Base-by-base conservation (phyloP, 208 protist species). In the Crithidia sp. region DNA sequence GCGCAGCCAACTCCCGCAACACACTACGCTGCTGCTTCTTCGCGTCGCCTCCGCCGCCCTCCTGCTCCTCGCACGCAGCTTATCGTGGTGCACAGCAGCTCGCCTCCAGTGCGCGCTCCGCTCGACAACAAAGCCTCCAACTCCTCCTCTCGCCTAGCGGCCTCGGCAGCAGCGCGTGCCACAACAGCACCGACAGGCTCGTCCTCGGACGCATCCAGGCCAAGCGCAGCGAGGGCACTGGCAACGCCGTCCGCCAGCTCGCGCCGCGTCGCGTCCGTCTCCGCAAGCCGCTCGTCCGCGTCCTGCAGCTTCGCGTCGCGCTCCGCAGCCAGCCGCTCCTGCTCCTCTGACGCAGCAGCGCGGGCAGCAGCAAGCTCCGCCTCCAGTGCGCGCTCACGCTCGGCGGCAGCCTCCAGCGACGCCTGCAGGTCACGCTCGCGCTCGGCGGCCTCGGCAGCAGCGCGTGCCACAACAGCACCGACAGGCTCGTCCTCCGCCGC, bases 61-160 rank as follows among this genome's bases (percentile, higher is more conserved):
- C n/a, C n/a, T n/a, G n/a, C n/a, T n/a, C n/a, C n/a, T n/a, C 13
- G 36, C 41, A 3, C n/a, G 61, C 45, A 86, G 28, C 56, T 72
- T 63, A 12, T 72, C 67, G 9, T 45, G 14, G 9, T n/a, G n/a
- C n/a, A n/a, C n/a, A n/a, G n/a, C n/a, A n/a, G n/a, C n/a, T n/a
- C n/a, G n/a, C n/a, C n/a, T n/a, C n/a, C n/a, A n/a, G n/a, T n/a
- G n/a, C n/a, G n/a, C n/a, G n/a, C n/a, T n/a, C n/a, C n/a, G n/a
- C n/a, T n/a, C n/a, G n/a, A n/a, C n/a, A 49, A 49, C 45, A 49
- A 49, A 7, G 7, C 45, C 12, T 49, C 45, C 2, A 49, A 49
- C 9, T 49, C 45, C 7, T 13, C 9, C 45, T 49, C 45, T 7
- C 45, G 45, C 45, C 12, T 13, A 49, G 45, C 45, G 2, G 45